These are phyloP conservation scores for Phlyctochytrium bullatum DNA, from an alignment of 192 early-diverging fungal genomes.

Conservation along the genomic window DNA sequence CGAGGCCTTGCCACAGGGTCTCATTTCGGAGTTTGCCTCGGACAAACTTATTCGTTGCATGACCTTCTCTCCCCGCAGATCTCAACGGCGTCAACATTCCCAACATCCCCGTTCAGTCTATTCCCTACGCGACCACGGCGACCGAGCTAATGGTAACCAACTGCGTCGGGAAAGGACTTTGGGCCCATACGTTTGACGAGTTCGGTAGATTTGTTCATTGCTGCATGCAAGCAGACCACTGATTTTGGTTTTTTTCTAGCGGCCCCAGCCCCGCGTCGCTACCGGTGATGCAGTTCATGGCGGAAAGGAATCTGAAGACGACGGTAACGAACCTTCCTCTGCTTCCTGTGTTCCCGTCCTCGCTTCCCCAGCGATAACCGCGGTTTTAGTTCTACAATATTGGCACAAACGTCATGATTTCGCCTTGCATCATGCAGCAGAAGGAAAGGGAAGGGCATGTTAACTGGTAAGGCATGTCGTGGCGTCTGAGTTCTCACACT, in stretches of 20 bases:
- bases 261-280: not conserved
- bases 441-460: slow-evolving; percentile 47
- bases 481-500: slow-evolving; percentile 10
- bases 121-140: not conserved
- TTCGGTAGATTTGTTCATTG: not conserved
- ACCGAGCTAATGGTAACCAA: too few species aligned
- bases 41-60: too few species aligned
- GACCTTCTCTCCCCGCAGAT: not conserved
- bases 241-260: not conserved
- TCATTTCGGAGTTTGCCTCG: too few species aligned
- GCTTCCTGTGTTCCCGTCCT: not conserved
- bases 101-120: not conserved
- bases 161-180: too few species aligned
- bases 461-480: slow-evolving; percentile 20
- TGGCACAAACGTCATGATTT: slow-evolving; percentile 42
- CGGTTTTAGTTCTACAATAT: slow-evolving; percentile 45
- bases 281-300: too few species aligned
- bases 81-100: slow-evolving; percentile 4
- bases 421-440: slow-evolving; percentile 45
- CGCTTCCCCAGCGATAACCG: not conserved
- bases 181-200: not conserved
- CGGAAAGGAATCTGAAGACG: not conserved
- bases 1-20: too few species aligned
- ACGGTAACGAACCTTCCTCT: not conserved
- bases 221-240: not conserved